Percentiles rank a stretch among this genome's conserved stretches.
Conservation (phyloP, 345 rosid species). For the Eucalyptus virginea region DNA sequence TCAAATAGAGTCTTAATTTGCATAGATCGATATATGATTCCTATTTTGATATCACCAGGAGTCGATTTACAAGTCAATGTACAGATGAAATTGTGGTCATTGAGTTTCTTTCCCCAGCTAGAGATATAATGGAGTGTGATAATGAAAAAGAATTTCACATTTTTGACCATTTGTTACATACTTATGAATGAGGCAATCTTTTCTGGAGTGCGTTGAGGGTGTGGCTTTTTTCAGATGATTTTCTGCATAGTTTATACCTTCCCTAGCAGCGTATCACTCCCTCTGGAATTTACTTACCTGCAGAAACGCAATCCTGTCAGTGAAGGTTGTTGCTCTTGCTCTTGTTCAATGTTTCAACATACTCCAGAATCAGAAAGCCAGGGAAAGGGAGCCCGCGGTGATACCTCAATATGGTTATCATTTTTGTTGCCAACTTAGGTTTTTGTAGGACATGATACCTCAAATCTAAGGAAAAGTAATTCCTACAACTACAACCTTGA, state of each 20-base stretch:
- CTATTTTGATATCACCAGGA: background rate
- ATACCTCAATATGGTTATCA: background rate
- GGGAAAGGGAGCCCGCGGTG: background rate
- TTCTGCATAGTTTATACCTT: background rate
- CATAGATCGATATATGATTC: background rate
- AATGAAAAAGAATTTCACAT: background rate
- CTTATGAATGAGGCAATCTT: background rate
- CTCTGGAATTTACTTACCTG: background rate
- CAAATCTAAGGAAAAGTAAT: background rate
- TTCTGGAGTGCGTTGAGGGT: background rate
- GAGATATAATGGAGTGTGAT: background rate
- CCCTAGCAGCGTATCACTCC: background rate
- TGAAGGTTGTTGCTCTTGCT: background rate
- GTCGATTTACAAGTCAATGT: background rate
- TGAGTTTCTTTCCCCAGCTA: background rate
- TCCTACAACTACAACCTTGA: background rate
- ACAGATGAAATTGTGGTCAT: background rate
- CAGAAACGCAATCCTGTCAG: background rate
- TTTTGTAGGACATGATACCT: background rate
- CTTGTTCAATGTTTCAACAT: background rate
- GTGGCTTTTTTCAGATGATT: background rate
- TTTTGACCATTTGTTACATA: background rate
- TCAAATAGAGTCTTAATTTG: background rate
- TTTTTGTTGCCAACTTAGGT: background rate
- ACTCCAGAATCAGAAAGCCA: background rate